These are phyloP conservation scores for Candida buenavistaensis DNA, from an alignment of 1,139 yeast genomes.

Conservation along the genomic window DNA sequence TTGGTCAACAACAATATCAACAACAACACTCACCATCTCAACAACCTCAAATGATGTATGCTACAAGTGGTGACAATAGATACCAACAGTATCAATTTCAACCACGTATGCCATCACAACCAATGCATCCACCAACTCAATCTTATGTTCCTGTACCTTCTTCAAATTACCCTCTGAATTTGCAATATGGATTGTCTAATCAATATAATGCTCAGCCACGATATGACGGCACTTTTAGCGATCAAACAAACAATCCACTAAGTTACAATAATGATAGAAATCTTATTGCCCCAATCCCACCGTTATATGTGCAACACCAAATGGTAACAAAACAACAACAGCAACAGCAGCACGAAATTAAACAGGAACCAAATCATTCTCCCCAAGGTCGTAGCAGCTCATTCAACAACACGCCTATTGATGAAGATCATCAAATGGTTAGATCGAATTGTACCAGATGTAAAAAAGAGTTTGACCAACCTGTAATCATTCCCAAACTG, in stretches of 20 bases:
- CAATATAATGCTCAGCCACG: conserved; percentile 11
- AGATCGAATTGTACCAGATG: conserved; percentile 52
- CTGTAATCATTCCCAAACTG: conserved; percentile 37
- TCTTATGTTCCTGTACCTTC: conserved; percentile 10
- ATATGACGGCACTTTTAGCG: conserved; percentile 10
- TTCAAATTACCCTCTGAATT: conserved; percentile 8
- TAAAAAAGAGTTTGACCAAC: conserved; percentile 56
- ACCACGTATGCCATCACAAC: conserved; percentile 5
- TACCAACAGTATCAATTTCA: conserved; percentile 10
- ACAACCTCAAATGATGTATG: conserved; percentile 6
- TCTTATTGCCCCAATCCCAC: conserved; percentile 45
- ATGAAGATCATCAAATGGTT: conserved; percentile 17
- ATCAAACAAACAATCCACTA: conserved; percentile 7
- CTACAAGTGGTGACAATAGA: conserved; percentile 4
- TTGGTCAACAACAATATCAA: conserved; percentile 2
- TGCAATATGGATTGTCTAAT: conserved; percentile 6
- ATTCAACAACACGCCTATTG: neutral
- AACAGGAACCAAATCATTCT: too few relatives aligned
- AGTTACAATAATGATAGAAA: conserved; percentile 21
- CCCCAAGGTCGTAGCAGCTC: too few relatives aligned
- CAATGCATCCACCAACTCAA: conserved; percentile 8
- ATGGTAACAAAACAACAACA: conserved; percentile 18
- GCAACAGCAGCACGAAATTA: neutral
- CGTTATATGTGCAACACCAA: conserved; percentile 48
- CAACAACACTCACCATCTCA: conserved; percentile 11